These are phyloP conservation scores for Dactylellina leptospora DNA, from an alignment of 2,329 filamentous ascomycete genomes.

Conservation along the genomic window DNA sequence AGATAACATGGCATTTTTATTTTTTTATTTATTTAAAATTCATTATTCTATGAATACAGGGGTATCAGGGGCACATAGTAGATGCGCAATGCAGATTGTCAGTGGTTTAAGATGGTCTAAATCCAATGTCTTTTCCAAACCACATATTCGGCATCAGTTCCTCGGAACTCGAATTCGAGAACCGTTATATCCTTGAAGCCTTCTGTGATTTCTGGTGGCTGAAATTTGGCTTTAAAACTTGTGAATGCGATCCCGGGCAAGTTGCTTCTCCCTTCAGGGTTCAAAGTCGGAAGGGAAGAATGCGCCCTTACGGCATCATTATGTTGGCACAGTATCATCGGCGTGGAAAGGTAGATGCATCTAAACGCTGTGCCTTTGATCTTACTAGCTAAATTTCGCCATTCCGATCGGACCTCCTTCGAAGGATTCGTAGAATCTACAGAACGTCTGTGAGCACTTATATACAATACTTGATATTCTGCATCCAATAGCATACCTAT, in stretches of 20 bases:
- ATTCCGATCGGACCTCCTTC: slow-evolving; percentile 76
- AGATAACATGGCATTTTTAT: too few relatives aligned
- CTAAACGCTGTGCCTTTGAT: slow-evolving; percentile 75
- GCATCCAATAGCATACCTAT: slow-evolving; percentile 69
- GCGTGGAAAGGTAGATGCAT: slow-evolving; percentile 83
- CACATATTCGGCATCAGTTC: slow-evolving; percentile 35
- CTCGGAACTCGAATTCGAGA: slow-evolving; percentile 74
- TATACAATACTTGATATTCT: too few relatives aligned
- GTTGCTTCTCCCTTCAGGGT: slow-evolving; percentile 78
- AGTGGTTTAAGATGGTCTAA: background rate
- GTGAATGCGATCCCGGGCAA: slow-evolving; percentile 84
- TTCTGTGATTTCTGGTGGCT: slow-evolving; percentile 75
- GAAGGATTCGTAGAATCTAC: slow-evolving; percentile 96
- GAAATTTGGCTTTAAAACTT: slow-evolving; percentile 76
- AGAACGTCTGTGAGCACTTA: too few relatives aligned
- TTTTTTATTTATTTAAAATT: too few relatives aligned
- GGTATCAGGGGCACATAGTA: too few relatives aligned
- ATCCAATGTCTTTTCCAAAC: slow-evolving; percentile 49
- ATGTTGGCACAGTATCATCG: slow-evolving; percentile 76
- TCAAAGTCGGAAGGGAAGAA: slow-evolving; percentile 61
- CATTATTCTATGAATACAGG: too few relatives aligned
- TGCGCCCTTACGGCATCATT: slow-evolving; percentile 78
- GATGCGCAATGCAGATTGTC: background rate
- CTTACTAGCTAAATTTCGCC: slow-evolving; percentile 77
- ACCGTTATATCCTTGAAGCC: slow-evolving; percentile 83